Evolutionary conservation across 805 yeast genomes (phyloP), one percentile per base, ranked within the genome.

Genomic region (Brettanomyces bruxellensis): DNA sequence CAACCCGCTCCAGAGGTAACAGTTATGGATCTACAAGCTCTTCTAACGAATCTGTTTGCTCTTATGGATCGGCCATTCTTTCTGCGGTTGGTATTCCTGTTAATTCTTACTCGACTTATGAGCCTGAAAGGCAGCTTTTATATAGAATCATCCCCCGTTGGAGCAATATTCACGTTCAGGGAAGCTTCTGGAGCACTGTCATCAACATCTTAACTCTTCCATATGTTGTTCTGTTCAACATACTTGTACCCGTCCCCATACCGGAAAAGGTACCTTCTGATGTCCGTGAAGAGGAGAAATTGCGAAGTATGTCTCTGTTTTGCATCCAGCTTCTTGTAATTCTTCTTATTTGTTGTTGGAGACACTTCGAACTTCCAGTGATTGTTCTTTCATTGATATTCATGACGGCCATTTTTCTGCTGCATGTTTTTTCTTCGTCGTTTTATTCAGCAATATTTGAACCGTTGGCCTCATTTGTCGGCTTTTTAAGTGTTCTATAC

Each of bases 401-500:
- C 25, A 41, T 47, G 11, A 13, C 25, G 4, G 13, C 47, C 5
- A 30, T 44, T 7, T 12, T 39, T 11, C 1, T 14, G 12, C 22
- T 39, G 11, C n/a, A 41, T 9, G n/a, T n/a, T 12, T 24, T 25
- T n/a, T 23, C 44, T 8, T 24, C 46, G 1, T 24, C 32, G 3
- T 35, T 45, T 25, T 58, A 56, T 41, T 40, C 40, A 13, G n/a
- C 38, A 1, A 25, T 53, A 9, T 60, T 60, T 41, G 54, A 54
- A 7, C 49, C 51, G 4, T 2, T 58, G 1, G 47, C 64, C 6
- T 43, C 66, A 9, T 6, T 58, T 6, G 48, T 61, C 28, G 68
- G 70, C 2, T 66, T 66, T 40, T 25, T 54, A 3, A 45, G 48
- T 12, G 64, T 61, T 6, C 49, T 67, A 35, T 51, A 53, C 22